A percentile compares a stretch with the other conserved stretches of the same genome.
These are phyloP conservation scores for Candida railenensis DNA, from an alignment of 805 yeast genomes.

Conservation along the genomic window DNA sequence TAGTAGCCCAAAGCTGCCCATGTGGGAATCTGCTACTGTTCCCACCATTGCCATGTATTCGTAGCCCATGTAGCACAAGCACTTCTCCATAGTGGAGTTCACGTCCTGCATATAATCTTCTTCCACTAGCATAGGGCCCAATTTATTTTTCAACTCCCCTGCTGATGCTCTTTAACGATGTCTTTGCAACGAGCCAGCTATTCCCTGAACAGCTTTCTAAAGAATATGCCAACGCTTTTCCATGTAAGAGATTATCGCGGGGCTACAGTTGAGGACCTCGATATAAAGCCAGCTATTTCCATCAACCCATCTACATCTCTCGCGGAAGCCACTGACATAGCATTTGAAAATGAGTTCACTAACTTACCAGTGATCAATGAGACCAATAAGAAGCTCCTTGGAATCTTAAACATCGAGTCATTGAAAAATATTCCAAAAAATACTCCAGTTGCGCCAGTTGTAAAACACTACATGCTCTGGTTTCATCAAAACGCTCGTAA, in stretches of 20 bases:
- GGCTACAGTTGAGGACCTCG: constrained; percentile 60
- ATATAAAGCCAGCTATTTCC: constrained; percentile 56
- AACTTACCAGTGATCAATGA: constrained; percentile 55
- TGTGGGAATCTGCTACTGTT: no score
- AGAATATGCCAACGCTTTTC: constrained; percentile 19
- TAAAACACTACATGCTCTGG: constrained; percentile 42
- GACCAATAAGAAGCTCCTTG: constrained; percentile 41
- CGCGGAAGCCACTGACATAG: constrained; percentile 50
- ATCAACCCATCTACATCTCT: constrained; percentile 49
- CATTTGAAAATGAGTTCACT: constrained; percentile 56
- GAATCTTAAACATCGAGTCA: constrained; percentile 49
- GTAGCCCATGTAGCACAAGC: no score
- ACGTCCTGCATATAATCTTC: not conserved
- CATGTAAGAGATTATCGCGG: constrained; percentile 41
- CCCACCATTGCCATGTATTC: no score
- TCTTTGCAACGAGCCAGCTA: no score
- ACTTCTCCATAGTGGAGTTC: not conserved
- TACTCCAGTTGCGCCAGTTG: constrained; percentile 24
- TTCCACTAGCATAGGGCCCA: not conserved
- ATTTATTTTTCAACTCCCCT: no score
- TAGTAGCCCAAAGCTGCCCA: no score
- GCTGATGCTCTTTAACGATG: no score
- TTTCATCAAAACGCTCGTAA: constrained; percentile 36
- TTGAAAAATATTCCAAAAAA: constrained; percentile 29
- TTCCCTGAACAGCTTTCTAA: no score